phyloP scores from a whole-genome alignment of 768 basidiomycete species.

The Calocybe indica region DNA sequence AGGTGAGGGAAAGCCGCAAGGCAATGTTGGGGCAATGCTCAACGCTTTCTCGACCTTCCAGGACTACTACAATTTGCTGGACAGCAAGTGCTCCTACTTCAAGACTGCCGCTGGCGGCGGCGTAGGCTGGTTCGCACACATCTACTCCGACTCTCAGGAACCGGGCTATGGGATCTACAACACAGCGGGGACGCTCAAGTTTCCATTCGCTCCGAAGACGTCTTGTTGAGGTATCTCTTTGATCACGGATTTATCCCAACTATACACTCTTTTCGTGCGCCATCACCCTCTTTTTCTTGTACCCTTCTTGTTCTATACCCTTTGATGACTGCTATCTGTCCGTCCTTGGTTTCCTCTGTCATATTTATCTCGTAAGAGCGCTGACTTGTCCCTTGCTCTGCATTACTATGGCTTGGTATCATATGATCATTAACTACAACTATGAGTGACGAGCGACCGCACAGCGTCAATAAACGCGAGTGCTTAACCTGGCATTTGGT shows the following conservation, averaged over 20 bases:
- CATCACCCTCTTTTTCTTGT: background rate
- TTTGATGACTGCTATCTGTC: background rate
- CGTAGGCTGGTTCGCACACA: slow-evolving; percentile 79
- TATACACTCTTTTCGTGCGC: background rate
- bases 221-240: slow-evolving; percentile 35
- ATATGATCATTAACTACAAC: background rate
- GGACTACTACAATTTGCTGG: slow-evolving; percentile 61
- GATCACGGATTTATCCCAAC: background rate
- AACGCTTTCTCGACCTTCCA: slow-evolving; percentile 18
- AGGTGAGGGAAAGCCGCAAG: slow-evolving; percentile 27
- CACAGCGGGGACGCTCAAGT: slow-evolving; percentile 43
- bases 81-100: slow-evolving; percentile 55
- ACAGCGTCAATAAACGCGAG: too few relatives aligned
- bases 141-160: slow-evolving; percentile 61
- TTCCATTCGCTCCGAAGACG: slow-evolving; percentile 58
- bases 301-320: background rate
- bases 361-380: too few relatives aligned
- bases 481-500: too few relatives aligned
- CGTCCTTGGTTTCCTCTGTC: too few relatives aligned
- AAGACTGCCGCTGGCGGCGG: slow-evolving; percentile 57
- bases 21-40: background rate
- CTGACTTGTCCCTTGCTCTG: background rate
- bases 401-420: background rate
- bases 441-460: too few relatives aligned
- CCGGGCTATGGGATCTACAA: slow-evolving; percentile 71